A percentile compares a stretch with the other conserved stretches of the same genome.
Conservation (phyloP, 345 rosid genomes). For the Eucalyptus tenuipes region DNA sequence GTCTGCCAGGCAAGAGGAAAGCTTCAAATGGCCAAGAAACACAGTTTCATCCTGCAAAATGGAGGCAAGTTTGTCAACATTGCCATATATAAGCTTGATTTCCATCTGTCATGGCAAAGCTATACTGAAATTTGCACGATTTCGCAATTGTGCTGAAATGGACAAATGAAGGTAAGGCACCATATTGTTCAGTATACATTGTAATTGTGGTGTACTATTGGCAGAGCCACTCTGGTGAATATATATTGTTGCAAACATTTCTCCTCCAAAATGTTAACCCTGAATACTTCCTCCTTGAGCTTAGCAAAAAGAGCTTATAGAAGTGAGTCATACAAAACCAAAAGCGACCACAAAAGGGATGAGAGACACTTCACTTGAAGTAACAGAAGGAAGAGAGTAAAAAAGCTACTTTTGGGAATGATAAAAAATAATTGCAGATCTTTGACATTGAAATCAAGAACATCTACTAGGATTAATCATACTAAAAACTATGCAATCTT, state of each 20-base stretch:
- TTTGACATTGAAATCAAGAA: background rate
- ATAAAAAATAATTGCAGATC: background rate
- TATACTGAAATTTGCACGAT: background rate
- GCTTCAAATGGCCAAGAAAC: background rate
- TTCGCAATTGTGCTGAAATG: background rate
- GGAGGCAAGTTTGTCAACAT: background rate
- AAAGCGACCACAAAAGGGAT: background rate
- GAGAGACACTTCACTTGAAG: background rate
- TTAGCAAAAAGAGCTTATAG: background rate
- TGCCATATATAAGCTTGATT: background rate
- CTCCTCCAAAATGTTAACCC: background rate
- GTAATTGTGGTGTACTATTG: background rate
- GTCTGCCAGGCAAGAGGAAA: background rate
- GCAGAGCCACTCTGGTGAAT: background rate
- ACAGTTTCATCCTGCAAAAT: background rate
- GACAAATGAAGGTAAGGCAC: background rate
- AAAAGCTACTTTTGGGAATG: background rate
- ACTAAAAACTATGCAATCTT: background rate
- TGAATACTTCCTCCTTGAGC: background rate
- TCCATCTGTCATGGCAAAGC: background rate
- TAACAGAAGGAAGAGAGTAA: background rate
- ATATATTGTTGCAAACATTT: background rate
- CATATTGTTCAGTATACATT: background rate
- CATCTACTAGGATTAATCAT: background rate
- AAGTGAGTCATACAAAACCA: background rate